Conservation (phyloP, 108 stramenopile genomes). For the Mediolabrus comicus region DNA sequence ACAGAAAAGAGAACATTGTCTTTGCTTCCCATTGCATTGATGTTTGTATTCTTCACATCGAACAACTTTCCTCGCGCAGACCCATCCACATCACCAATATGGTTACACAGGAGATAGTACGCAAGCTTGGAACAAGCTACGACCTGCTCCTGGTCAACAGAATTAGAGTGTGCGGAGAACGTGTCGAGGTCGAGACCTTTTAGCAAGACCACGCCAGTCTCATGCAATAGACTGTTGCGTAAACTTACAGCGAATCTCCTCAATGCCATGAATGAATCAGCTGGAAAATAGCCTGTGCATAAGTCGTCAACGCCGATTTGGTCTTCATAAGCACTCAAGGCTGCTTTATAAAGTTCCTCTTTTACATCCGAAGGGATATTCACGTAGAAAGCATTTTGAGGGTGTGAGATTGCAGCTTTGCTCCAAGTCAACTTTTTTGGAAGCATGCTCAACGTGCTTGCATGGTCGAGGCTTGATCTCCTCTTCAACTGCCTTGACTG, state of each 20-base stretch:
- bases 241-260: neutral
- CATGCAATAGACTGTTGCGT: constrained; percentile 1
- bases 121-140: constrained; percentile 15
- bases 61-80: constrained; percentile 6
- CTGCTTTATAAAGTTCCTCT: neutral
- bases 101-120: constrained; percentile 6
- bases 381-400: neutral
- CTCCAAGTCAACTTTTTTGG: constrained; percentile 15
- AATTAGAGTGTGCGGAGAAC: neutral
- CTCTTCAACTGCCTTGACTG: too few species aligned
- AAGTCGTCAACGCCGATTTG: constrained; percentile 1
- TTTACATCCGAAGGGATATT: constrained; percentile 3
- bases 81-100: constrained; percentile 14
- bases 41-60: constrained; percentile 6
- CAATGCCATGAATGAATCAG: neutral
- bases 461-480: neutral
- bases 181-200: constrained; percentile 10
- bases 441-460: neutral
- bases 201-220: constrained; percentile 9
- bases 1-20: constrained; percentile 25
- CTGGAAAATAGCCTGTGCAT: neutral
- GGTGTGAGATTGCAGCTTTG: neutral
- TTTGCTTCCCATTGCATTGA: neutral
- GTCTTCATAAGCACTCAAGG: neutral
- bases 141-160: neutral